phyloP scores from a whole-genome alignment of 1,284 basidiomycete genomes.

The Sanghuangporus sanghuang region DNA sequence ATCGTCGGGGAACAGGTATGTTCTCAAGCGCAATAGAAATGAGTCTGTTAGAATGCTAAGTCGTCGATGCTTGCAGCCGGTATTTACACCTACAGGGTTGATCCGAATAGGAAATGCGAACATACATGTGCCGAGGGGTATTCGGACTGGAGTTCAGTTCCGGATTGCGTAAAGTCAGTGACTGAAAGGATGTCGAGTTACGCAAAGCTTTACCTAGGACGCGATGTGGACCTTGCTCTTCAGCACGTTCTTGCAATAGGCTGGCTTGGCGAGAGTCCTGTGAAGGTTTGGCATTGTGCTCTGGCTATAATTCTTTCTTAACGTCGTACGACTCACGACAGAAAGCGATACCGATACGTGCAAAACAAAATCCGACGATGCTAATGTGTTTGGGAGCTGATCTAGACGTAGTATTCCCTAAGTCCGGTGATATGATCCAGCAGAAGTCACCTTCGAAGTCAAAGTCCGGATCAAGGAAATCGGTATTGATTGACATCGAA shows the following conservation, averaged over 20 bases:
- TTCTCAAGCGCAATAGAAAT: neutral
- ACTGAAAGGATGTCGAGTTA: neutral
- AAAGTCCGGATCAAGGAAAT: neutral
- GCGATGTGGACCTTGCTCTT: neutral
- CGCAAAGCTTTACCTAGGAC: neutral
- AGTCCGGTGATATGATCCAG: neutral
- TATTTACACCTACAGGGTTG: neutral
- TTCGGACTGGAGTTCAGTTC: neutral
- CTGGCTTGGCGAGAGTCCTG: slow-evolving; percentile 10
- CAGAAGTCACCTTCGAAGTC: neutral
- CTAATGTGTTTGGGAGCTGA: slow-evolving; percentile 15
- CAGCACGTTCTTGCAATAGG: neutral
- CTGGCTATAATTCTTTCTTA: neutral
- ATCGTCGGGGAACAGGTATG: neutral
- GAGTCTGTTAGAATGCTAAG: neutral
- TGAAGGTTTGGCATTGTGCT: slow-evolving; percentile 1
- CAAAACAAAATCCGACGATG: slow-evolving; percentile 2
- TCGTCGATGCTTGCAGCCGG: neutral
- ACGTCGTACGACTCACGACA: neutral
- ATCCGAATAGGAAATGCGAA: neutral
- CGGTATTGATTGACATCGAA: neutral
- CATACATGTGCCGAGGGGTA: neutral
- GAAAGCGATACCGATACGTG: neutral
- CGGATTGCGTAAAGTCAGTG: neutral
- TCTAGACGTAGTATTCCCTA: slow-evolving; percentile 6